Evolutionary conservation across 129 eudicot genomes (phyloP), one percentile per base, ranked within the genome.

Genomic region (Saposhnikovia divaricata): DNA sequence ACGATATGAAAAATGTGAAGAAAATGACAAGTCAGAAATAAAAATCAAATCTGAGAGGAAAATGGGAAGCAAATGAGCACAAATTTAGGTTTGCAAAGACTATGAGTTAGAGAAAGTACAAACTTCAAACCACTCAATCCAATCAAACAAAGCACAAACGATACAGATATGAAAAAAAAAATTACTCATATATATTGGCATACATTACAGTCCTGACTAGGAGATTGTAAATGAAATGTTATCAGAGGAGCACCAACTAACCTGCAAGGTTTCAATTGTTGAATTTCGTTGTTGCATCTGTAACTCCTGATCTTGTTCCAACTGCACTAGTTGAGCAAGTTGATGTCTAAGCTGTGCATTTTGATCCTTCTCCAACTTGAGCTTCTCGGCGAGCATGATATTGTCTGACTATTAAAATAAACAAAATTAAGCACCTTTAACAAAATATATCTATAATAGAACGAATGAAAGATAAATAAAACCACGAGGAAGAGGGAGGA

Each of bases 181-280:
- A 5, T 2, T 14, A 66, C 21, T 31, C 23, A 68, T 1, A 13
- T 11, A 4, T 4, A 68, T 28, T 31, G 69, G 69, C 34, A 61
- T 23, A 9, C 27, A 71, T 37, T 31, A 28, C 21, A 3, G 21
- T 27, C 16, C 21, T 68, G 47, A 25, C 57, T 9, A 46, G 61
- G 59, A 46, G 59, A 45, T 50, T 6, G 37, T 21, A 74, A 46
- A 3, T 75, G 59, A 28, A 46, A 27, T 4, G 39, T 12, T 46
- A 21, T 10, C 15, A 46, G 40, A 25, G 18, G 42, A 77, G 51
- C 34, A 68, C 42, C 73, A 43, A 77, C 83, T 76, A 84, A 92
- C 99, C 97, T 95, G 99, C 63, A 95, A 85, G 74, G 85, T 86
- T 81, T 92, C 90, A 53, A 92, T 92, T 40, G 91, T 85, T 78